Evolutionary conservation across 139 green algal species (phyloP), one percentile per base, ranked within the genome.

Genomic region (Chlorella sp.): DNA sequence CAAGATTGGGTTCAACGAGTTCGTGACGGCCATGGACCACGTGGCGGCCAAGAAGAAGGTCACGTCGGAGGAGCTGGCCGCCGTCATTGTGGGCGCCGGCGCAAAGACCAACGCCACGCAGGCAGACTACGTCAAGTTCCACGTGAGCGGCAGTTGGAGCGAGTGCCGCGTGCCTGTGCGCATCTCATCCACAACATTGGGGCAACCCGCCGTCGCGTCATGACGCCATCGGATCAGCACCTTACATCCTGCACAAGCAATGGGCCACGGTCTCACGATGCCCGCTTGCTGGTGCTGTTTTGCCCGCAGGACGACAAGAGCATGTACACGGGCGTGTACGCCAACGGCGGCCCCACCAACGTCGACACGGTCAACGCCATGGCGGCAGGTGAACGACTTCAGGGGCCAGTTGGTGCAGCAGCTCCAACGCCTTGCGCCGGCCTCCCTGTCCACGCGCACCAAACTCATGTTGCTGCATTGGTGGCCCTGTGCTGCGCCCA

Each of bases 321-420:
- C 34, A 76, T 64, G 5, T 88, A 86, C 78, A 86, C 85, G 27
- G 23, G 87, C 5, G 87, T 91, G 4, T 89, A 91, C 73, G 78
- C 78, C 3, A 81, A 80, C 5, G 87, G 84, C 31, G 87, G 87
- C 2, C 84, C 84, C 24, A 89, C 82, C 55, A 91, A 88, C 69
- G 82, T 89, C 5, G 80, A 88, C 70, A 77, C 27, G 22, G 34
- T 67, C 61, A 67, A 67, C 61, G 6, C 22, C 23, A 67, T 67
- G 61, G 61, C 61, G 34, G 23, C n/a, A 31, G 51, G 42, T 55
- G 42, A n/a, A n/a, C n/a, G n/a, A n/a, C n/a, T n/a, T n/a, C n/a
- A n/a, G n/a, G n/a, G n/a, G n/a, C n/a, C n/a, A n/a, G n/a, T n/a
- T n/a, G 10, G 42, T 55, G 42, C 10, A n/a, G n/a, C n/a, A n/a